phyloP scores from a whole-genome alignment of 2,329 filamentous ascomycete species.

The Colletotrichum salicis region DNA sequence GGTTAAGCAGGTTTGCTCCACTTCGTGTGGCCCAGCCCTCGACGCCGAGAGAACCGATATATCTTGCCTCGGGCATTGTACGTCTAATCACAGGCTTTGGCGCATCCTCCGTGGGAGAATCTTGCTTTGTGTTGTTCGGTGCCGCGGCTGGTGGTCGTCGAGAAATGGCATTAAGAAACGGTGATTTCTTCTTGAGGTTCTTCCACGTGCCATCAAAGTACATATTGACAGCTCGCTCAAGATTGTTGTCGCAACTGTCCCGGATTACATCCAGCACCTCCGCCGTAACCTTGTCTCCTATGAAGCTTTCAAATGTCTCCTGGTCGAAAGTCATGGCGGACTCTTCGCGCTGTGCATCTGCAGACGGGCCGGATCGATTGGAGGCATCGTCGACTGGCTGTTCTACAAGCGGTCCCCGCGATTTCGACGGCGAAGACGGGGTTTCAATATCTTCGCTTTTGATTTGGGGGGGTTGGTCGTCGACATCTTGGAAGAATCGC shows the following conservation, averaged over 20 bases:
- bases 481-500: conserved; percentile 50
- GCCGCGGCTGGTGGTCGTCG: neutral
- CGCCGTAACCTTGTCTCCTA: conserved; percentile 65
- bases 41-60: conserved; percentile 91
- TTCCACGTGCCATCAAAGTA: conserved; percentile 78
- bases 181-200: conserved; percentile 50
- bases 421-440: conserved; percentile 31
- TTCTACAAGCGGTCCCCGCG: conserved; percentile 37
- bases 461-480: conserved; percentile 43
- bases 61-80: conserved; percentile 63
- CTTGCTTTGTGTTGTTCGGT: neutral
- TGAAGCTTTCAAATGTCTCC: conserved; percentile 66
- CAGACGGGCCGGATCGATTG: conserved; percentile 23
- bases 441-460: conserved; percentile 30
- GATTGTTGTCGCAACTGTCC: conserved; percentile 65
- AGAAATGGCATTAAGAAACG: neutral
- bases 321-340: conserved; percentile 62
- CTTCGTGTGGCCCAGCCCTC: conserved; percentile 93
- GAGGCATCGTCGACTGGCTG: conserved; percentile 38
- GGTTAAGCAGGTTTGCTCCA: conserved; percentile 77
- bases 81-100: conserved; percentile 34
- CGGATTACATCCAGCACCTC: conserved; percentile 62
- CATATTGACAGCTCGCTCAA: conserved; percentile 75
- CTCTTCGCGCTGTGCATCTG: conserved; percentile 38
- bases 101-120: conserved; percentile 1